Base-by-base conservation (phyloP, 73 alveolate species). In the Symbiodinium pilosum region DNA sequence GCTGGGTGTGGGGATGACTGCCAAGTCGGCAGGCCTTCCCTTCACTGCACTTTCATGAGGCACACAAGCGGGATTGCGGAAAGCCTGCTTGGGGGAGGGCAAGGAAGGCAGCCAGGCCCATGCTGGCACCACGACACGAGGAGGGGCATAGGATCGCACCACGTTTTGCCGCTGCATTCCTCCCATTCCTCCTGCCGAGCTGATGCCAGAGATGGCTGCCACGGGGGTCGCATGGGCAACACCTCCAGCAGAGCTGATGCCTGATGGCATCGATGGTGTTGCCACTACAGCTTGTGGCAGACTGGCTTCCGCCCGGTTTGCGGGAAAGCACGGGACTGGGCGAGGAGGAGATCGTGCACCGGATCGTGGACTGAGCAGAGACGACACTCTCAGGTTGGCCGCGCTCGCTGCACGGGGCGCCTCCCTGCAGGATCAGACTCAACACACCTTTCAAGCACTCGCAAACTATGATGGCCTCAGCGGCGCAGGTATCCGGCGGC, bases 71-170 rank as follows among this genome's bases (percentile, higher is more conserved):
- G 73, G 73, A 30, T 54, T n/a, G 81, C 81, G 81, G 81, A 34
- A 64, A 9, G 38, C 81, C 3, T 32, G 81, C 41, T 64, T 64
- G 3, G 85, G 85, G 26, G 85, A 34, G 30, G 77, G 38, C 77
- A 26, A 34, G 9, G 77, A 26, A 32, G 87, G 97, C 42, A 91
- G 88, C 97, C 97, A 91, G 7, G 97, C 97, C 97, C 97, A 91
- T 39, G 97, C 73, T 26, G 97, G 97, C 21, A 91, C 97, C 40
- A 91, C 88, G 52, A 91, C 97, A 8, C 97, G 89, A 2, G 97
- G 97, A 3, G 97, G 97, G 41, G 97, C 81, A 75, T 68, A 91
- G 64, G 97, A 91, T 6, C 88, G 97, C 54, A 84, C 41, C 54
- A 18, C 28, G n/a, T 14, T 30, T 3, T 36, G 42, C 1, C 43